Percentiles rank a stretch among this genome's conserved stretches.
These are phyloP conservation scores for Basipetospora chlamydospora DNA, from an alignment of 2,329 filamentous ascomycete genomes.

Conservation along the genomic window DNA sequence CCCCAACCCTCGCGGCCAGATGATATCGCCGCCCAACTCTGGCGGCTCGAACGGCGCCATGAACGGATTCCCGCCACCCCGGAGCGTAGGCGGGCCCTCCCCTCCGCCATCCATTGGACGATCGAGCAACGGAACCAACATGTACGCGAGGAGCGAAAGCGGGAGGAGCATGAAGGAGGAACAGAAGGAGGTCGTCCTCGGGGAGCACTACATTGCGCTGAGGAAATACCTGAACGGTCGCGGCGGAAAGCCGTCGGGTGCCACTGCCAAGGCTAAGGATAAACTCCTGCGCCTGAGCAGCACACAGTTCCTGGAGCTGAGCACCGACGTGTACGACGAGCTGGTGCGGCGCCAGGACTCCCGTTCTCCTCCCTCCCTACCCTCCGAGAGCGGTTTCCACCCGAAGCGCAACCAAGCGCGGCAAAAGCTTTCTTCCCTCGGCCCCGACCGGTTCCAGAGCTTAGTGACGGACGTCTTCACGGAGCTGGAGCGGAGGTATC, in stretches of 20 bases:
- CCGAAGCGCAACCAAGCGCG: slow-evolving; percentile 96
- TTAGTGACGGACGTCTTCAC: slow-evolving; percentile 92
- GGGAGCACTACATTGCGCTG: slow-evolving; percentile 69
- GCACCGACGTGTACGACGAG: slow-evolving; percentile 95
- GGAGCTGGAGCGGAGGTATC: slow-evolving; percentile 82
- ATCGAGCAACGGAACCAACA: slow-evolving; percentile 64
- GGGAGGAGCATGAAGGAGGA: slow-evolving; percentile 48
- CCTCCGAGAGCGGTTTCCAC: slow-evolving; percentile 72
- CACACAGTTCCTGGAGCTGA: slow-evolving; percentile 93
- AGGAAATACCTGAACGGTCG: slow-evolving; percentile 63
- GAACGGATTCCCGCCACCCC: slow-evolving; percentile 44
- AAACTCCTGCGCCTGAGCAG: slow-evolving; percentile 81
- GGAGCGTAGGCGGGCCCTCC: slow-evolving; percentile 50
- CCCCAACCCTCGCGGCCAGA: slow-evolving; percentile 39
- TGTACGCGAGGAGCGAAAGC: slow-evolving; percentile 54
- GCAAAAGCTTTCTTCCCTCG: slow-evolving; percentile 82
- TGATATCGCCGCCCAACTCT: slow-evolving; percentile 57
- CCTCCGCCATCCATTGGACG: slow-evolving; percentile 78
- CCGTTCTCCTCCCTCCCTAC: slow-evolving; percentile 34
- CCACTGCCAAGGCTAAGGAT: slow-evolving; percentile 63
- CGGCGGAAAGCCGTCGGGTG: slow-evolving; percentile 47
- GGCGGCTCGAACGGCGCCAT: slow-evolving; percentile 43
- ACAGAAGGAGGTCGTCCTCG: slow-evolving; percentile 45
- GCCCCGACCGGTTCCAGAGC: slow-evolving; percentile 74
- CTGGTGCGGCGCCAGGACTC: slow-evolving; percentile 67